These are phyloP conservation scores for Puccinellia tenuiflora DNA, from an alignment of 176 grass and related monocot genomes.

Conservation along the genomic window DNA sequence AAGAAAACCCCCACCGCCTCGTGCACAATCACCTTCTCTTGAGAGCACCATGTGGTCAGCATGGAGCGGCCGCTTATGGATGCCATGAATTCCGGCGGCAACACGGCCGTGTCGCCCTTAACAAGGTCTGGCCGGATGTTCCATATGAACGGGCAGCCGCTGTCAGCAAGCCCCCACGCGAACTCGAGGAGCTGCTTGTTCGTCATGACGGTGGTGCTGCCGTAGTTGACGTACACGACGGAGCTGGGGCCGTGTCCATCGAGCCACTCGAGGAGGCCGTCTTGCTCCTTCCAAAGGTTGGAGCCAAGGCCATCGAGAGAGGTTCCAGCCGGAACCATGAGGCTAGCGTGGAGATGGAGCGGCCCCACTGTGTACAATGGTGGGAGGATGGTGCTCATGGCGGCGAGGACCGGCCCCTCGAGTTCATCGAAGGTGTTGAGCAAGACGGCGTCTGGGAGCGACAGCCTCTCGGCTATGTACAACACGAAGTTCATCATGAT, in stretches of 20 bases:
- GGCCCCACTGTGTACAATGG: constrained; percentile 40
- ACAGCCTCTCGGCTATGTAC: constrained; percentile 22
- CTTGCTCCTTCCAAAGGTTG: constrained; percentile 60
- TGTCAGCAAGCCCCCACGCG: constrained; percentile 56
- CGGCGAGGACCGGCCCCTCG: constrained; percentile 12
- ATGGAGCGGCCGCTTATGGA: constrained; percentile 25
- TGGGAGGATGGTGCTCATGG: constrained; percentile 19
- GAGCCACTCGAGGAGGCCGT: constrained; percentile 34
- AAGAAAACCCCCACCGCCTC: constrained; percentile 49
- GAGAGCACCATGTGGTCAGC: constrained; percentile 56
- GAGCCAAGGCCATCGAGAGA: constrained; percentile 10
- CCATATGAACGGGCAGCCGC: constrained; percentile 47
- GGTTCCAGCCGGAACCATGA: neutral
- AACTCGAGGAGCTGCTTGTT: constrained; percentile 41
- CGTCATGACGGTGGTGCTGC: constrained; percentile 51
- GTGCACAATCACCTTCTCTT: constrained; percentile 47
- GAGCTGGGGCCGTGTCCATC: neutral
- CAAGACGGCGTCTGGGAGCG: neutral
- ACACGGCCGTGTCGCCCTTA: constrained; percentile 2
- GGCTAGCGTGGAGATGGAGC: constrained; percentile 14
- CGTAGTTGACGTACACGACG: constrained; percentile 61
- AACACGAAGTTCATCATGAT: constrained; percentile 40
- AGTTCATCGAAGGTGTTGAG: constrained; percentile 31
- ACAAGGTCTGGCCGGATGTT: constrained; percentile 46
- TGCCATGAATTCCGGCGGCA: constrained; percentile 27